These are phyloP conservation scores for Geranomyces variabilis DNA, from an alignment of 192 early-diverging fungal species.

Conservation along the genomic window DNA sequence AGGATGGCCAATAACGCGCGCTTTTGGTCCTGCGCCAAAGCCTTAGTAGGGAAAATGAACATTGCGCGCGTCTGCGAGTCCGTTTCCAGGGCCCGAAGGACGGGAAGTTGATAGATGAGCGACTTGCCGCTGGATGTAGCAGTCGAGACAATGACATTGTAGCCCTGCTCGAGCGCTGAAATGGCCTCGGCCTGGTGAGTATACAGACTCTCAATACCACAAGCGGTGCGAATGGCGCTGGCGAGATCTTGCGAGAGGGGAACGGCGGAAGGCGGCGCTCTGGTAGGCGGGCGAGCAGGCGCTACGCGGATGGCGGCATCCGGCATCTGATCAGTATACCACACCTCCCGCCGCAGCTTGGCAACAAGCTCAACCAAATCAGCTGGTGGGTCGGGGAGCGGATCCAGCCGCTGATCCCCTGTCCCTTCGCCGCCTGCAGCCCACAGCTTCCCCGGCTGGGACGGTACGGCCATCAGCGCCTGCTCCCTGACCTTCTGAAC, in stretches of 20 bases:
- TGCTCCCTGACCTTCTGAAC: conserved; percentile 9
- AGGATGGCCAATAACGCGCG: conserved; percentile 49
- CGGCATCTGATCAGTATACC: conserved; percentile 50
- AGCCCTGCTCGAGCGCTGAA: conserved; percentile 46
- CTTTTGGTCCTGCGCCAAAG: conserved; percentile 80
- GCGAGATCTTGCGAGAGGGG: conserved; percentile 34
- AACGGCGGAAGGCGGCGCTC: background rate
- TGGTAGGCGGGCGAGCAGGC: background rate
- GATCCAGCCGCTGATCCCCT: background rate
- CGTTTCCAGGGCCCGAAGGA: conserved; percentile 56
- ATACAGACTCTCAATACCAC: conserved; percentile 56
- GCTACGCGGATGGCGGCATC: conserved; percentile 13
- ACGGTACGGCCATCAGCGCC: conserved; percentile 20
- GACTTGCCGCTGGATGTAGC: conserved; percentile 84
- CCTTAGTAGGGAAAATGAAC: conserved; percentile 81
- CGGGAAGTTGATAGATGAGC: conserved; percentile 72
- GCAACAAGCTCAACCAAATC: conserved; percentile 29
- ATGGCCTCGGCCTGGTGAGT: conserved; percentile 76
- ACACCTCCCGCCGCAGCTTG: conserved; percentile 33
- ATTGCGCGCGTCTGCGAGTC: conserved; percentile 50
- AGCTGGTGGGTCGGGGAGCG: background rate
- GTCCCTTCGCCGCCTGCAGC: background rate
- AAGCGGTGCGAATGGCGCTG: conserved; percentile 24
- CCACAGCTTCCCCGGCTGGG: conserved; percentile 11
- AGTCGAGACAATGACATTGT: conserved; percentile 69